These are phyloP conservation scores for Pythium scleroteichum DNA, from an alignment of 352 stramenopile species.

Conservation along the genomic window DNA sequence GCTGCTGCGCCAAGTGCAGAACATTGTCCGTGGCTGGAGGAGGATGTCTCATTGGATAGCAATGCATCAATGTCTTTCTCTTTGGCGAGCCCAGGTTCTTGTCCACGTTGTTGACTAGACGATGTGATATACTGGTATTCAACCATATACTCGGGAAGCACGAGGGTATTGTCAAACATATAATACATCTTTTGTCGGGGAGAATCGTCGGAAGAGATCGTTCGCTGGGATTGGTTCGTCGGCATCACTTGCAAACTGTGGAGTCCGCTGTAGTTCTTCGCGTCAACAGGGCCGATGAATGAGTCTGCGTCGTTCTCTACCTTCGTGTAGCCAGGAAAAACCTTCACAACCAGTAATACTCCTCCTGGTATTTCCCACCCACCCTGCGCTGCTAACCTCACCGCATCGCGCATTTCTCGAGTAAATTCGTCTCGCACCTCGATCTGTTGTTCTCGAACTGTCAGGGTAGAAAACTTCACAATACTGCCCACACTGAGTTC, in stretches of 20 bases:
- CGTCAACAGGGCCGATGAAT: conserved; percentile 24
- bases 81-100: conserved; percentile 1
- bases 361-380: conserved; percentile 53
- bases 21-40: conserved; percentile 24
- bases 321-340: conserved; percentile 78
- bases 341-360: conserved; percentile 77
- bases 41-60: not conserved
- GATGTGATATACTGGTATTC: conserved; percentile 66
- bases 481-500: conserved; percentile 23
- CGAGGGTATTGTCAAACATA: conserved; percentile 73
- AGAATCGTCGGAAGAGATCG: conserved; percentile 8
- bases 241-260: conserved; percentile 59
- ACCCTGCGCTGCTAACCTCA: conserved; percentile 35
- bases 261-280: conserved; percentile 40
- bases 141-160: conserved; percentile 87
- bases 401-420: conserved; percentile 41
- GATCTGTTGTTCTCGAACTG: conserved; percentile 23
- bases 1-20: conserved; percentile 33
- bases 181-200: conserved; percentile 75
- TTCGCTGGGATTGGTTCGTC: not conserved
- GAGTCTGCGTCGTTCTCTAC: conserved; percentile 26
- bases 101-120: not conserved
- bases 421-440: conserved; percentile 27
- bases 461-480: conserved; percentile 22
- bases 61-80: not conserved